phyloP scores from a whole-genome alignment of 108 stramenopile species.

The Ochromonas danica region DNA sequence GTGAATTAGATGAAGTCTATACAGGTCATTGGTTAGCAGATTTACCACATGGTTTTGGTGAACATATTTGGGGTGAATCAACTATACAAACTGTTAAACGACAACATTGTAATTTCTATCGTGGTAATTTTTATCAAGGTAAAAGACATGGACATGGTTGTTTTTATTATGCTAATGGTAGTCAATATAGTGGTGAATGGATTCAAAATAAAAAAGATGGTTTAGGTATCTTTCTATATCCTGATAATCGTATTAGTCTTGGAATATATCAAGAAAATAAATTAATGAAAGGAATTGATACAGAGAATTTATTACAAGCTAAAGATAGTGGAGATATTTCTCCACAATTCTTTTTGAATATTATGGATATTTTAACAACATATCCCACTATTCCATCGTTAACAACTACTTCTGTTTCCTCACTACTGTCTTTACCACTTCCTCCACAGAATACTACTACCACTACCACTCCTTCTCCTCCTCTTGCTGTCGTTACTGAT shows the following conservation, averaged over 20 bases:
- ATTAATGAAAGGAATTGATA: neutral
- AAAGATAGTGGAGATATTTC: neutral
- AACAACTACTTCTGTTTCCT: no score
- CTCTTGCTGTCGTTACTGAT: no score
- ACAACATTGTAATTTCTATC: slow-evolving; percentile 11
- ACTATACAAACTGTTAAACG: neutral
- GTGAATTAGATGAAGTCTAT: slow-evolving; percentile 15
- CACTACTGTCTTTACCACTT: no score
- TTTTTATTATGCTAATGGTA: neutral
- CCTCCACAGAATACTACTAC: no score
- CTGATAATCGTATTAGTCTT: neutral
- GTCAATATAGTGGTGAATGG: neutral
- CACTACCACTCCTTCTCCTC: no score
- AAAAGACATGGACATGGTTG: neutral
- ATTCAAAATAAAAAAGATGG: neutral
- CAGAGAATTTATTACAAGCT: neutral
- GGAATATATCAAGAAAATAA: neutral
- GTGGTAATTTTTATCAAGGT: slow-evolving; percentile 1
- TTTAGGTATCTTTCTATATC: neutral
- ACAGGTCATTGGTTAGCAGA: slow-evolving; percentile 5
- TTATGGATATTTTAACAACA: neutral
- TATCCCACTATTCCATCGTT: no score
- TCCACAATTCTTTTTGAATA: neutral
- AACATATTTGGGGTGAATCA: slow-evolving; percentile 32
- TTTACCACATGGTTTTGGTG: slow-evolving; percentile 31